Evolutionary conservation across 2,329 filamentous ascomycete genomes (phyloP), one percentile per base, ranked within the genome.

Genomic region (Rhinocladiella similis): DNA sequence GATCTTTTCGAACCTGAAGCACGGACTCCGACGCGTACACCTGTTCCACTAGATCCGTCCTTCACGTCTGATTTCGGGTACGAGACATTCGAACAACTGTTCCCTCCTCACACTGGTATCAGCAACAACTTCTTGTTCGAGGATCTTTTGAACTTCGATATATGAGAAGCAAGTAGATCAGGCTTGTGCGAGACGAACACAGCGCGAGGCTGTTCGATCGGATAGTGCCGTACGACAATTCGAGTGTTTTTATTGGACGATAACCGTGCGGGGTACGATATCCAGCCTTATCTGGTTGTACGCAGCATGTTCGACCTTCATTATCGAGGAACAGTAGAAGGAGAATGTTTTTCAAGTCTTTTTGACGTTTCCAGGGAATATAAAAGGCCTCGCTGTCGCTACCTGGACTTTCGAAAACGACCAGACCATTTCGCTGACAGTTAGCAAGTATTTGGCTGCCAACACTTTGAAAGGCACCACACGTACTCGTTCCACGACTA

Each of bases 81-180:
- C 49, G 57, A 64, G 47, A 63, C 52, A 1, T 60, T 64, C 29
- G 59, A 62, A 43, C 60, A 64, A 38, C 45, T 64, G 7, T 62
- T 64, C 27, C 62, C 62, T 5, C 57, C 60, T 13, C 60, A 64
- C 19, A 60, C 57, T 2, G 62, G 62, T 1, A 63, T 64, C 54
- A 61, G 60, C 42, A 61, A 63, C 58, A 60, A 56, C 29, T 64
- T 63, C 51, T 46, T 64, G n/a, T 64, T 64, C 41, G 62, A 64
- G 39, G 60, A 64, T 53, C 49, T 64, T 5, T 47, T 62, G 16
- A 58, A 62, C 35, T 58, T 64, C 29, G 60, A 59, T 39, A 56
- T 60, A 33, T 63, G 52, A 54, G 16, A 13, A 35, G 27, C 35
- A 27, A 18, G n/a, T 19, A 6, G 18, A 18, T 20, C 16, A 33